Evolutionary conservation across 306 rosid species (phyloP).

Genomic region (Argentina anserina): DNA sequence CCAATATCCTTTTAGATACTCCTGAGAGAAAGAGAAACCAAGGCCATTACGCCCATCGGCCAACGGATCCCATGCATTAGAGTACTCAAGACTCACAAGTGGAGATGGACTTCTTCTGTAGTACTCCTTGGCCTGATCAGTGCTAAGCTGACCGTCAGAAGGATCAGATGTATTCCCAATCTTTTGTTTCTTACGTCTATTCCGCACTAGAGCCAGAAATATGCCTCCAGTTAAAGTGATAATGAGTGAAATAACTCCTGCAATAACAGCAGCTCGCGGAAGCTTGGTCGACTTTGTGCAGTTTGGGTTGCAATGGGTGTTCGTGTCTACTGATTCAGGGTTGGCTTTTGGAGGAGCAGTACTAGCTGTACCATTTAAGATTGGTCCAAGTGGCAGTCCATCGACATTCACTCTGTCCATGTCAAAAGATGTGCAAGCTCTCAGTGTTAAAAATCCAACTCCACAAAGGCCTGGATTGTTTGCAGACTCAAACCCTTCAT

Average conservation of each 20-base stretch:
- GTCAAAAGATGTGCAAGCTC: conserved; percentile 51
- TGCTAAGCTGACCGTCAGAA: conserved; percentile 59
- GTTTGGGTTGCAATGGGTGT: conserved; percentile 41
- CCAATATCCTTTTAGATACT: conserved; percentile 41
- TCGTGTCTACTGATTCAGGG: conserved; percentile 50
- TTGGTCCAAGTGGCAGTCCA: conserved; percentile 26
- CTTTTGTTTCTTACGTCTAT: conserved; percentile 70
- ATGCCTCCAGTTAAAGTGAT: conserved; percentile 35
- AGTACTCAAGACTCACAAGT: conserved; percentile 70
- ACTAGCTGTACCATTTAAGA: not conserved
- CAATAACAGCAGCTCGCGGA: conserved; percentile 45
- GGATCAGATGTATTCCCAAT: conserved; percentile 45
- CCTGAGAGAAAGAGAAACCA: conserved; percentile 50
- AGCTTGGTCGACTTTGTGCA: conserved; percentile 50
- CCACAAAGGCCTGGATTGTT: conserved; percentile 78
- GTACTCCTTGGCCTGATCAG: conserved; percentile 58
- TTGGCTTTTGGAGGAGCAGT: conserved; percentile 26
- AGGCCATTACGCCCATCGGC: conserved; percentile 41
- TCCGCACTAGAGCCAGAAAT: conserved; percentile 42
- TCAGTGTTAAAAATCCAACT: conserved; percentile 49
- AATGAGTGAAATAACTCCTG: conserved; percentile 35
- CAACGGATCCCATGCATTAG: conserved; percentile 71
- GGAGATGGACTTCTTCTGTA: conserved; percentile 67
- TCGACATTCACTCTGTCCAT: conserved; percentile 22
- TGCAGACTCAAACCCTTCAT: conserved; percentile 60